Evolutionary conservation across 352 stramenopile genomes (phyloP).

Genomic region (Phytophthora europaea): DNA sequence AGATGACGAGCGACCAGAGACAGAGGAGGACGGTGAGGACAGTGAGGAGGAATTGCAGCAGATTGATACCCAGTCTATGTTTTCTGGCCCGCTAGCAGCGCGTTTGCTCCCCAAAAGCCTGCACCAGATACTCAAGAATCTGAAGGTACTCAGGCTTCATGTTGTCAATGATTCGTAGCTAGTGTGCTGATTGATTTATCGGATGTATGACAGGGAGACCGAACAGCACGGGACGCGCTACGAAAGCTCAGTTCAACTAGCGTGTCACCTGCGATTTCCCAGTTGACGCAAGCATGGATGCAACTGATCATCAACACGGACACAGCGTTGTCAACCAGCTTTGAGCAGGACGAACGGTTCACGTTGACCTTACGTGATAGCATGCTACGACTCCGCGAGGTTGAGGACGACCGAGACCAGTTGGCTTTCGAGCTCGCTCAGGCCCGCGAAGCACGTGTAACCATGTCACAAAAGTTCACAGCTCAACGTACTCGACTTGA

Average conservation of each 20-base stretch:
- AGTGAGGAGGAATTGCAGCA: conserved; percentile 20
- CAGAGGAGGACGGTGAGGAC: conserved; percentile 23
- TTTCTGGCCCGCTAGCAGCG: conserved; percentile 19
- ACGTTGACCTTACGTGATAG: conserved; percentile 50
- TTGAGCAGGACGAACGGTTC: conserved; percentile 64
- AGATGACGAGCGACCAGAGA: conserved; percentile 31
- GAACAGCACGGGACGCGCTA: conserved; percentile 47
- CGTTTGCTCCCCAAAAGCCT: conserved; percentile 47
- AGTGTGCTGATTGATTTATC: not conserved
- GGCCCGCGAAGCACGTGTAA: conserved; percentile 43
- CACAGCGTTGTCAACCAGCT: conserved; percentile 49
- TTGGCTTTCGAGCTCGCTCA: conserved; percentile 65
- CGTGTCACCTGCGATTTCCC: conserved; percentile 46
- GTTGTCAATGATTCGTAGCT: not conserved
- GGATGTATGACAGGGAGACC: conserved; percentile 46
- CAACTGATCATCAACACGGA: conserved; percentile 57
- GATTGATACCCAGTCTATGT: conserved; percentile 15
- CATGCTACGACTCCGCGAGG: conserved; percentile 64
- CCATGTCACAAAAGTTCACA: conserved; percentile 41
- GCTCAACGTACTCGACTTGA: conserved; percentile 49
- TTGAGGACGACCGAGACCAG: conserved; percentile 72
- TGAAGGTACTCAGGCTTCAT: conserved; percentile 30
- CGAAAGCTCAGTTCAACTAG: conserved; percentile 49
- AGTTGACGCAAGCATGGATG: conserved; percentile 48
- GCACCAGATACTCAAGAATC: conserved; percentile 29